Conservation (phyloP, 148 eudicot genomes). For the Arbutus unedo region DNA sequence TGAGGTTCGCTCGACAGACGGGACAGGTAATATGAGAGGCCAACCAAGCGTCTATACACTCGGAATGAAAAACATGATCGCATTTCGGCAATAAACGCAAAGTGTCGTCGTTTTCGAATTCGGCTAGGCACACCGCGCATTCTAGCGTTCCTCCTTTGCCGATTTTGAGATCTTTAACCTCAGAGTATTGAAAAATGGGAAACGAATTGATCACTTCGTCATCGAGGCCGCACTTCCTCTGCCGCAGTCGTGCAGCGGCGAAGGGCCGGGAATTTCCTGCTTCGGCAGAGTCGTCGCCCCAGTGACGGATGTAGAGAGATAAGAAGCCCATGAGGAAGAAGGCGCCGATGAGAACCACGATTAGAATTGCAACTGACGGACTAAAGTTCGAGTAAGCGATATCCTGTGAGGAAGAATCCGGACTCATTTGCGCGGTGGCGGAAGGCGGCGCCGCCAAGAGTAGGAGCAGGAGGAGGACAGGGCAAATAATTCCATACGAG, state of each 20-base stretch:
- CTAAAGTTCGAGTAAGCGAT: background rate
- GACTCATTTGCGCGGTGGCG: conserved; percentile 8
- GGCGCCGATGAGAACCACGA: conserved; percentile 22
- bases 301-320: conserved; percentile 35
- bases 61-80: conserved; percentile 20
- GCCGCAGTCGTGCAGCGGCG: background rate
- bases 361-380: conserved; percentile 20
- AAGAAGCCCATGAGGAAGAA: conserved; percentile 34
- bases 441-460: background rate
- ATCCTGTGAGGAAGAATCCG: background rate
- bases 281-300: background rate
- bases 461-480: background rate
- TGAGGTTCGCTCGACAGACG: conserved; percentile 26
- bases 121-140: conserved; percentile 33
- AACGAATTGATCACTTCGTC: conserved; percentile 15
- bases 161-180: conserved; percentile 22
- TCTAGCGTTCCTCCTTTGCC: conserved; percentile 23
- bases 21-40: conserved; percentile 29
- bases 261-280: background rate
- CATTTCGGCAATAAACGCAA: conserved; percentile 21
- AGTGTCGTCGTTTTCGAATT: conserved; percentile 21
- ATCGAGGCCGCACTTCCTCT: conserved; percentile 24
- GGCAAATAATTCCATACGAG: background rate
- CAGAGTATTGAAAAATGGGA: conserved; percentile 26
- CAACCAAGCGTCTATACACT: conserved; percentile 34